Conservation (phyloP, 371 early-diverging fungal species). For the Actinomortierella ambigua region DNA sequence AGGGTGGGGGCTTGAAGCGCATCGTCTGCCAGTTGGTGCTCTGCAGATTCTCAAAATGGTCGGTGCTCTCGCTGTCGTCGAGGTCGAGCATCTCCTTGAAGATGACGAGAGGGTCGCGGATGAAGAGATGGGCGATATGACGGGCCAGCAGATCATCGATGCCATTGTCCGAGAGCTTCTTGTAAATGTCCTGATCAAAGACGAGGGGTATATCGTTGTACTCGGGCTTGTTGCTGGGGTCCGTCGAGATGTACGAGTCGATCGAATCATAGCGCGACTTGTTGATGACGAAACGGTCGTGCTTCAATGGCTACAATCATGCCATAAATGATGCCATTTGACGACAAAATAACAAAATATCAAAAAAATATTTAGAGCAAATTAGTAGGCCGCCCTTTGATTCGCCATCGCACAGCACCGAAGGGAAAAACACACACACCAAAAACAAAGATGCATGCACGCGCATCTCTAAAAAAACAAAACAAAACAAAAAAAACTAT, state of each 20-base stretch:
- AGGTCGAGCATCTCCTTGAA: conserved; percentile 86
- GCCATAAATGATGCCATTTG: conserved; percentile 46
- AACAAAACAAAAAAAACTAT: conserved; percentile 1
- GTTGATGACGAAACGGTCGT: conserved; percentile 77
- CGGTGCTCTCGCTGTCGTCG: conserved; percentile 86
- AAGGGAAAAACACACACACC: not conserved
- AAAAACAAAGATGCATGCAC: conserved; percentile 1
- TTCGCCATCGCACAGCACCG: too few species aligned
- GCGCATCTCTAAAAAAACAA: conserved; percentile 1
- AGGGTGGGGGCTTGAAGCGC: conserved; percentile 97
- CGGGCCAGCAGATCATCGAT: conserved; percentile 92
- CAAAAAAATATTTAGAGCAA: not conserved
- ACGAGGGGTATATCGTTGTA: conserved; percentile 95
- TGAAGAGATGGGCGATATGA: conserved; percentile 97
- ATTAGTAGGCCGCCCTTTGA: not conserved
- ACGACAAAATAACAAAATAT: conserved; percentile 8
- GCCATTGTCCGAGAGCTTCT: conserved; percentile 68
- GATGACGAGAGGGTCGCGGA: conserved; percentile 98
- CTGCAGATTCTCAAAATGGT: conserved; percentile 99
- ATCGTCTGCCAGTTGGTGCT: conserved; percentile 99
- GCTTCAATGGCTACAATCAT: conserved; percentile 64
- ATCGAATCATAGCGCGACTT: conserved; percentile 99
- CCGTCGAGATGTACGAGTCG: conserved; percentile 88
- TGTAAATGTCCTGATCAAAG: conserved; percentile 81
- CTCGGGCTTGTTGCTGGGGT: conserved; percentile 77